Base-by-base conservation (phyloP, 2,329 filamentous ascomycete species). In the Chaetomium strumarium region DNA sequence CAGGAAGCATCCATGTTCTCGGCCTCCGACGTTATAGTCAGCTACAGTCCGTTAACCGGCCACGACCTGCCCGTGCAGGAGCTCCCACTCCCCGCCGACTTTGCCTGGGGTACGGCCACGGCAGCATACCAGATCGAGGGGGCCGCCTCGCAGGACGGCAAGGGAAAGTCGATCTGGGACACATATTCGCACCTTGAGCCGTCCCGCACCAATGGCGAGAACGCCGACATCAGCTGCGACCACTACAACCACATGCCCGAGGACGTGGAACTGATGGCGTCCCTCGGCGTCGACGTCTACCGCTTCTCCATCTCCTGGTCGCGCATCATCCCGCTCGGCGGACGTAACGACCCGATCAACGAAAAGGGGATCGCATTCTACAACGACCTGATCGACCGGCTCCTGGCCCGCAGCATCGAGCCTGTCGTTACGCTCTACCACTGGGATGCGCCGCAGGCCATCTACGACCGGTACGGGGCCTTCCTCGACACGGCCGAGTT, bases 241-340 rank as follows among this genome's bases (percentile, higher is more conserved):
- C 91, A 87, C 29, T 95, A 95, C 75, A 84, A 92, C 71, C 83
- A 85, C 49, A 88, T 83, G 46, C 76, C 74, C 36, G 82, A 89
- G 65, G 90, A 95, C 65, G 88, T 95, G 64, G 80, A 76, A 10
- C 78, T 95, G 33, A 75, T 95, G 59, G 90, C 90, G 72, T 73
- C 78, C 46, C 79, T 87, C 24, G 86, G 88, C 49, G 82, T 87
- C 53, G 81, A 80, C 63, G 81, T 81, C 36, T 95, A 95, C 72
- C 86, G 89, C 46, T 95, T 95, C 72, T 93, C 88, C 46, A 75
- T 95, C 57, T 88, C 88, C 17, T 95, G 85, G 87, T 84, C 87
- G 20, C 85, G 90, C 56, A 85, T 95, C 63, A 90, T 95, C 62
- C 89, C 90, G 4, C 75, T 90, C n/a, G 89, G 90, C 51, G 89